Evolutionary conservation across 1,284 basidiomycete species (phyloP), one percentile per base, ranked within the genome.

Genomic region (Ceratobasidium sp.): DNA sequence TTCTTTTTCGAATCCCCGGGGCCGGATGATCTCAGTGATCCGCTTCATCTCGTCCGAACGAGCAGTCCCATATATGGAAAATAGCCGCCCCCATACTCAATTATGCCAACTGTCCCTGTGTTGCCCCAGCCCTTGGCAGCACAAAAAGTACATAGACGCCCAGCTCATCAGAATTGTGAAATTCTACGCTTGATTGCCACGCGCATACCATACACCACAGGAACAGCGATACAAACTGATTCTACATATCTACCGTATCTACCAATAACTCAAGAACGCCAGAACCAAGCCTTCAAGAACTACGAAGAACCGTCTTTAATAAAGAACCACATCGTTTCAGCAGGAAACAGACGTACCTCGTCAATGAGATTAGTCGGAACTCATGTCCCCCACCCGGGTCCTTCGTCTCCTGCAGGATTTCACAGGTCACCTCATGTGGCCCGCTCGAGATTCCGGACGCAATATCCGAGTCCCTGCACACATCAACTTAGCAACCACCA

Each of bases 361-460:
- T 70, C 2, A 70, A n/a, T 21, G 67, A 70, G 49, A 82, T 82
- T 30, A 83, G 76, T 32, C 82, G 77, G 77, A 82, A 83, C 61
- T 83, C 79, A 75, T 82, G 80, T 26, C 81, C 81, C 23, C 79
- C 74, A 6, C 70, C 74, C 6, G 81, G 81, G 76, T 83, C 79
- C 1, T 77, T 78, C 9, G 81, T 79, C 18, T 78, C 77, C n/a
- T 76, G n/a, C 5, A 79, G 44, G 30, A 83, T 76, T 73, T 82
- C 78, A 76, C 82, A 83, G 2, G 81, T 81, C 16, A 83, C 80
- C 69, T 80, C 81, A 74, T 75, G 73, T 35, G 73, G 58, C n/a
- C 81, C 82, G 21, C 79, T 75, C 0, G 80, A 79, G n/a, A 82
- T 81, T 46, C 80, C 80, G 50, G 80, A 80, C 73, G 82, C 80